Percentiles rank a stretch among this genome's conserved stretches.
These are phyloP conservation scores for Ophiostoma tasmaniense DNA, from an alignment of 2,329 filamentous ascomycete species.

Conservation along the genomic window DNA sequence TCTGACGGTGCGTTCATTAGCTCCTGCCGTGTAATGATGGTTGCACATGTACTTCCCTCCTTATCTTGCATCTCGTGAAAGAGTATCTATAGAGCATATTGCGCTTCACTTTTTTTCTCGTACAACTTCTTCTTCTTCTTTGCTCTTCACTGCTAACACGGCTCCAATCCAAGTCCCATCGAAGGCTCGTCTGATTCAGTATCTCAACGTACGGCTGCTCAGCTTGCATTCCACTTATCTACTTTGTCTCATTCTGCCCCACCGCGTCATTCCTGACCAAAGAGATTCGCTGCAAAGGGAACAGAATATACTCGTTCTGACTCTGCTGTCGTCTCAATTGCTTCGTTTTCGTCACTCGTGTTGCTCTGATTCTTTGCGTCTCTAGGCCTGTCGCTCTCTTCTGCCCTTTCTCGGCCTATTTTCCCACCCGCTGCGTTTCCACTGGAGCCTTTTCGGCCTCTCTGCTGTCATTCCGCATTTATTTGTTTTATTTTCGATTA, in stretches of 20 bases:
- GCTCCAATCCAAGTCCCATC: not conserved
- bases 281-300: not conserved
- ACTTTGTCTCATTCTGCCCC: not conserved
- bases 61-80: not conserved
- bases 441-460: not conserved
- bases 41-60: not conserved
- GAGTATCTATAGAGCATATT: not conserved
- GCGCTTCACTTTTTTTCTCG: not conserved
- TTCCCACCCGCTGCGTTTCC: not conserved
- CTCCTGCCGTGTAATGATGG: not conserved
- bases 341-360: not conserved
- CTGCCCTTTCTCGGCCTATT: not conserved
- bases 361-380: not conserved
- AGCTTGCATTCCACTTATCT: not conserved
- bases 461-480: not conserved
- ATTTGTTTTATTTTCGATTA: not conserved
- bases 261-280: slow-evolving; percentile 2
- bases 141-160: not conserved
- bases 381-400: not conserved
- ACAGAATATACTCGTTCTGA: not conserved
- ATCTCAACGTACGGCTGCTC: not conserved
- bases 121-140: not conserved
- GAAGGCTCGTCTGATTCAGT: not conserved
- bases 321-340: not conserved
- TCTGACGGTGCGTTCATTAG: not conserved